These are phyloP conservation scores for Mycena filopes DNA, from an alignment of 768 basidiomycete genomes.

Conservation along the genomic window DNA sequence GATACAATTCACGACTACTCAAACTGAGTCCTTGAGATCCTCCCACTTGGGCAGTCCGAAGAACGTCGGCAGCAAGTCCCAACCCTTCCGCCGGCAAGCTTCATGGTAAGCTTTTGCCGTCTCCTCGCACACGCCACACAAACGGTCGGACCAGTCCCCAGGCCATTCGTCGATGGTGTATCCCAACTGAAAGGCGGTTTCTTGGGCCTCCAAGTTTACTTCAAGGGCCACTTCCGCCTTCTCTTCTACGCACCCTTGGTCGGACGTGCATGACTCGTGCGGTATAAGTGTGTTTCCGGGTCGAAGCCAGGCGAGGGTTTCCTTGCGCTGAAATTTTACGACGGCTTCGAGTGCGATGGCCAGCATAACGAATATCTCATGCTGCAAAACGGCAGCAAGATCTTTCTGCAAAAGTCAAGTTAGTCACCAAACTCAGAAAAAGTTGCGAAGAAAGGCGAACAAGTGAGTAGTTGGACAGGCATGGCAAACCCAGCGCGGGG, in stretches of 20 bases:
- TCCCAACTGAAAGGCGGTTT: neutral
- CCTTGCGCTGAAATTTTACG: neutral
- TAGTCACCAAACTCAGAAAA: too few species aligned
- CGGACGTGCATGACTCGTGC: neutral
- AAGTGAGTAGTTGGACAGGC: neutral
- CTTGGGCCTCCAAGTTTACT: neutral
- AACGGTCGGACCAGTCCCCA: neutral
- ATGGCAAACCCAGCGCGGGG: neutral
- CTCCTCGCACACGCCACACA: neutral
- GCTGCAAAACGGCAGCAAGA: too few species aligned
- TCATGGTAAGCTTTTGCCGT: neutral
- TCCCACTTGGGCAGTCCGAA: too few species aligned
- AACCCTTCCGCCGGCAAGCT: neutral
- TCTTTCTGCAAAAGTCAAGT: neutral
- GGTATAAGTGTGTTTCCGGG: neutral
- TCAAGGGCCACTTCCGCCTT: neutral
- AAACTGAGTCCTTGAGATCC: slow-evolving; percentile 13
- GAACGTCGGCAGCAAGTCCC: slow-evolving; percentile 16
- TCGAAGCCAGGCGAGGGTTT: neutral
- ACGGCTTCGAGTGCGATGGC: neutral
- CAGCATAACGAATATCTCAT: too few species aligned
- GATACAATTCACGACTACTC: too few species aligned
- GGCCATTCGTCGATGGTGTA: neutral
- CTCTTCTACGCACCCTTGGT: neutral
- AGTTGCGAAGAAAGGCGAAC: too few species aligned